Base-by-base conservation (phyloP, 352 stramenopile genomes). In the Phytophthora brassicae region DNA sequence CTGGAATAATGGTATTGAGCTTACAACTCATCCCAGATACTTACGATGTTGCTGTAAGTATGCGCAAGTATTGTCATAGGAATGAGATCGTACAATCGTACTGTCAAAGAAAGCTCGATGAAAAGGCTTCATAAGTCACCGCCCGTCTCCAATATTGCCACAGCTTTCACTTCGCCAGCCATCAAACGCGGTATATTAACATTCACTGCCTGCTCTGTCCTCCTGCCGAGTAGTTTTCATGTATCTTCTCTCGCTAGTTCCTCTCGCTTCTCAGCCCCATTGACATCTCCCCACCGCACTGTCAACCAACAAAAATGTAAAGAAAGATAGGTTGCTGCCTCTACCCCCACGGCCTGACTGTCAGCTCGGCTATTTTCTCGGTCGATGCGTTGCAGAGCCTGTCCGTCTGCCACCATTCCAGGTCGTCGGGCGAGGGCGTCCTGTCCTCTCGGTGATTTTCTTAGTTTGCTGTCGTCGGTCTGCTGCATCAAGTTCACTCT, bases 281-380 rank as follows among this genome's bases (percentile, higher is more conserved):
- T 41, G 49, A 54, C 45, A 60, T 29, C 36, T 49, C 17, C 24
- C 52, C 50, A 55, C 28, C 20, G 39, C 39, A 26, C 50, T 44
- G 56, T 59, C 56, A 67, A 67, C 58, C 64, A 72, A 48, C 57
- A 66, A 68, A 60, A 68, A 68, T 60, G 67, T n/a, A 67, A 67
- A 71, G 63, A 39, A 12, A 16, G 6, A 71, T 67, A 71, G 51
- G 57, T 56, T 60, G 58, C 23, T 47, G 50, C 57, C 42, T 56
- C 46, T 45, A 58, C 45, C 41, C 31, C 23, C 43, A 17, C 31
- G 19, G 24, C 11, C 33, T 19, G 31, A 29, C 49, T 35, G 35
- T n/a, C 14, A 35, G 17, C 49, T 47, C 33, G 33, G 31, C 35
- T 57, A 16, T 48, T 42, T 49, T 31, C 56, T 64, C 48, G 19